Conservation (phyloP, 192 early-diverging fungal genomes). For the Rhizophagus sp. region DNA sequence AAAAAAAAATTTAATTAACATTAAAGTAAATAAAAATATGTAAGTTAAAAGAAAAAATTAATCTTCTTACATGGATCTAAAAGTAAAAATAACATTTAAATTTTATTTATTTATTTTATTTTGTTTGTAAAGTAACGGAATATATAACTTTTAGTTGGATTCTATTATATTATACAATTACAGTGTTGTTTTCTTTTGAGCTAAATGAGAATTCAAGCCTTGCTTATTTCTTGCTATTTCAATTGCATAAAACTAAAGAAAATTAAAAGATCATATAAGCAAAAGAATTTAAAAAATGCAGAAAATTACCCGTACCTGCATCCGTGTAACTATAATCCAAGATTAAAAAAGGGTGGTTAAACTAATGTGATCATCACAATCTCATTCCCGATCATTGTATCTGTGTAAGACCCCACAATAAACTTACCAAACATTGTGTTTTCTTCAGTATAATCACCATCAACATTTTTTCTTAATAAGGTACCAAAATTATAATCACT, state of each 20-base stretch:
- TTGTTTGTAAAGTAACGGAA: too few species aligned
- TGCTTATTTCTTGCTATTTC: slow-evolving; percentile 91
- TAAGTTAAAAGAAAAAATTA: too few species aligned
- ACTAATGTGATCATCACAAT: slow-evolving; percentile 1
- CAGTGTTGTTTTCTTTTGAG: slow-evolving; percentile 28
- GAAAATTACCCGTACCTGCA: slow-evolving; percentile 30
- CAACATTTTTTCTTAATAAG: slow-evolving; percentile 74
- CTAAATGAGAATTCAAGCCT: slow-evolving; percentile 65
- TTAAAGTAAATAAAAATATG: too few species aligned
- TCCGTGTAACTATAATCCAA: slow-evolving; percentile 24
- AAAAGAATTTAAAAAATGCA: background rate
- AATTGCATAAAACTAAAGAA: slow-evolving; percentile 76
- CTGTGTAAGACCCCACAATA: background rate
- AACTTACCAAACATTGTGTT: slow-evolving; percentile 90
- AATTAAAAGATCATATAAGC: background rate
- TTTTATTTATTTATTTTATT: too few species aligned
- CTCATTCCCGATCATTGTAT: background rate
- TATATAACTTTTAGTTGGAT: too few species aligned
- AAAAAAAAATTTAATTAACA: too few species aligned
- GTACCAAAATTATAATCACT: slow-evolving; percentile 95
- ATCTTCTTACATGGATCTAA: too few species aligned
- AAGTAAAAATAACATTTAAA: too few species aligned
- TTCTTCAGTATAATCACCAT: slow-evolving; percentile 78
- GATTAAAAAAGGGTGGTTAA: background rate
- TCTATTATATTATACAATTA: background rate